These are phyloP conservation scores for Colletotrichum gloeosporioides DNA, from an alignment of 2,329 filamentous ascomycete genomes.

Conservation along the genomic window DNA sequence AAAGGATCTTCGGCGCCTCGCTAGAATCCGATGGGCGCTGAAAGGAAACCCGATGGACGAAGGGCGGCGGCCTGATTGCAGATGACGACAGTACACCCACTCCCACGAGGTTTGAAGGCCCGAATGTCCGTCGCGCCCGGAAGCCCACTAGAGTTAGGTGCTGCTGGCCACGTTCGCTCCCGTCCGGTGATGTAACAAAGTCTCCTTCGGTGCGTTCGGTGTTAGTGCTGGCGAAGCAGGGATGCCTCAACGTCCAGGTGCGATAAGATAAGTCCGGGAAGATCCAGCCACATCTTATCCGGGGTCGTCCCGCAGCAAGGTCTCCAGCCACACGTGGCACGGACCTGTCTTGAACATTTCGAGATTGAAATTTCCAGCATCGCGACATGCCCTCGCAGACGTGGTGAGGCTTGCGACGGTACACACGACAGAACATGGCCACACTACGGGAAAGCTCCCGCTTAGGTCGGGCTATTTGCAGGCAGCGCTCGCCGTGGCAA, in stretches of 20 bases:
- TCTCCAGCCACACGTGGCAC: constrained; percentile 18
- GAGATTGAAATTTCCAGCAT: constrained; percentile 23
- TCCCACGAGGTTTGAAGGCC: neutral
- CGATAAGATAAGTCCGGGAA: neutral
- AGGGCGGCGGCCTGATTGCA: neutral
- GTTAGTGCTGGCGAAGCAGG: neutral
- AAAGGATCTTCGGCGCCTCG: constrained; percentile 13
- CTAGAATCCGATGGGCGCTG: neutral
- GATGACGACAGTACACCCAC: constrained; percentile 14
- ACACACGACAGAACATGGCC: constrained; percentile 39
- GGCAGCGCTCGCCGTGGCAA: constrained; percentile 31
- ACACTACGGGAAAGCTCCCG: constrained; percentile 46
- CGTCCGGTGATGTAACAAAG: neutral
- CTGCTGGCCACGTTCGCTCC: constrained; percentile 2
- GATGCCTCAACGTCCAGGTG: neutral
- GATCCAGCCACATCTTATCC: neutral
- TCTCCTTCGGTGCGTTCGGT: neutral
- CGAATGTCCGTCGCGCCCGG: constrained; percentile 12
- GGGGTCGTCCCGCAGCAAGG: neutral
- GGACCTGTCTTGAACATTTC: constrained; percentile 16
- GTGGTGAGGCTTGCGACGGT: neutral
- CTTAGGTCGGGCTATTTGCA: constrained; percentile 34
- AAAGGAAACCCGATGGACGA: neutral
- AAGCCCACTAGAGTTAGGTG: neutral
- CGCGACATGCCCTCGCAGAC: constrained; percentile 16